These are phyloP conservation scores for Papiliotrema nemorosa DNA, from an alignment of 1,284 basidiomycete species.

Conservation along the genomic window DNA sequence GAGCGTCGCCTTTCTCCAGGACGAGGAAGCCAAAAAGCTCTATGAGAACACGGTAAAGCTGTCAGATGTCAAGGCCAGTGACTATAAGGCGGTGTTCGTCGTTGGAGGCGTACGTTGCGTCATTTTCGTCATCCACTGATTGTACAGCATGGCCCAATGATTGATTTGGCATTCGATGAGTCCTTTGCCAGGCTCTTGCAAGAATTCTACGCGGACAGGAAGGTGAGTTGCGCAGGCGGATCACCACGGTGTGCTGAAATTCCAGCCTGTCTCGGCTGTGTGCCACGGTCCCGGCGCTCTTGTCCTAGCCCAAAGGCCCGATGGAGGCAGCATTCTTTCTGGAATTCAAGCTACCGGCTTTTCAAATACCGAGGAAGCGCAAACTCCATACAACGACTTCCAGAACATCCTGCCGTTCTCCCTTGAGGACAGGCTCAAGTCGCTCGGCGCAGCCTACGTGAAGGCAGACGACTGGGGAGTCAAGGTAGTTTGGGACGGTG, in stretches of 20 bases:
- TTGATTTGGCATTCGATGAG: constrained; percentile 60
- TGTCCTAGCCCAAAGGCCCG: constrained; percentile 58
- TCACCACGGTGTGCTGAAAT: constrained; percentile 36
- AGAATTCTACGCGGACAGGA: constrained; percentile 61
- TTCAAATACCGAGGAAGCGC: constrained; percentile 66
- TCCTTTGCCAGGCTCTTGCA: constrained; percentile 60
- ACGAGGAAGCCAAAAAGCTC: constrained; percentile 61
- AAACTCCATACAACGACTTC: constrained; percentile 38
- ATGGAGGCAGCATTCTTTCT: constrained; percentile 62
- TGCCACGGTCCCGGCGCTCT: constrained; percentile 67
- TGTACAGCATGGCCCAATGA: constrained; percentile 2
- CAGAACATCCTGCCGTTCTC: constrained; percentile 60
- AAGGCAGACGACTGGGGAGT: constrained; percentile 58
- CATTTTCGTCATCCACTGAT: neutral
- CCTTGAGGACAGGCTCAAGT: constrained; percentile 61
- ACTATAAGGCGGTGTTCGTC: constrained; percentile 74
- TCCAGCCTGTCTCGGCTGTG: constrained; percentile 55
- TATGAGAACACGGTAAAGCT: constrained; percentile 60
- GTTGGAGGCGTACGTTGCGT: constrained; percentile 58
- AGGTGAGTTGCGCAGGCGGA: constrained; percentile 39
- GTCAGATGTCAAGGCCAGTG: constrained; percentile 57
- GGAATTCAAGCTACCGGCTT: constrained; percentile 64
- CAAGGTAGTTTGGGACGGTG: constrained; percentile 54
- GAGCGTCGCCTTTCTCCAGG: constrained; percentile 61
- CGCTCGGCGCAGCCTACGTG: constrained; percentile 63